phyloP scores from a whole-genome alignment of 192 early-diverging fungal genomes.

The Umbelopsis ramanniana region DNA sequence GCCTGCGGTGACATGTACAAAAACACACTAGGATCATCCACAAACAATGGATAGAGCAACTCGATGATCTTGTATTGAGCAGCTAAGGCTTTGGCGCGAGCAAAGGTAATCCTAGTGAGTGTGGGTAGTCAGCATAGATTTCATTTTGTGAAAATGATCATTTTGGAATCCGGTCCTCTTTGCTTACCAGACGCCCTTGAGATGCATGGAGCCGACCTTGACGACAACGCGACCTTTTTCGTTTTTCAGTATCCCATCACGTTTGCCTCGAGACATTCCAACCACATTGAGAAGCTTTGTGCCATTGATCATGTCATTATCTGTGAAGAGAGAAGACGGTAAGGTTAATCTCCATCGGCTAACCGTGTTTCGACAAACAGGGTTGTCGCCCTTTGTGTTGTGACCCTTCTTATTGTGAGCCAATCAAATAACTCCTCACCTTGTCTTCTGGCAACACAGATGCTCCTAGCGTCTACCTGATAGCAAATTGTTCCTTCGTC shows the following conservation, averaged over 20 bases:
- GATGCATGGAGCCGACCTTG: slow-evolving; percentile 85
- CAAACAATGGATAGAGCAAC: slow-evolving; percentile 75
- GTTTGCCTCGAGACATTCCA: slow-evolving; percentile 85
- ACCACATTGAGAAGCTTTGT: slow-evolving; percentile 87
- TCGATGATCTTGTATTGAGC: slow-evolving; percentile 77
- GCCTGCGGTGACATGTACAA: slow-evolving; percentile 46
- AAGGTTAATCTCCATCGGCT: background rate
- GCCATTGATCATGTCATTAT: slow-evolving; percentile 87
- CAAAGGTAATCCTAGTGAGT: slow-evolving; percentile 61
- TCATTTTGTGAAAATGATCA: background rate
- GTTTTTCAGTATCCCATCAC: slow-evolving; percentile 86
- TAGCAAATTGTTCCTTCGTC: slow-evolving; percentile 81
- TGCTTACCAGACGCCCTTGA: slow-evolving; percentile 85
- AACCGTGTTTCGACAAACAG: too few relatives aligned
- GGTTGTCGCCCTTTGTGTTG: background rate
- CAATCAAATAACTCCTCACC: slow-evolving; percentile 37
- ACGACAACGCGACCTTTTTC: slow-evolving; percentile 86
- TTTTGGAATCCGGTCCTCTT: background rate
- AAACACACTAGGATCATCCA: slow-evolving; percentile 70
- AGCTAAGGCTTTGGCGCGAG: slow-evolving; percentile 65
- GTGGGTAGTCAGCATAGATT: too few relatives aligned
- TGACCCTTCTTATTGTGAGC: background rate
- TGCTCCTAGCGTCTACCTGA: slow-evolving; percentile 80
- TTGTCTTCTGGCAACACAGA: slow-evolving; percentile 77
- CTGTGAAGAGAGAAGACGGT: slow-evolving; percentile 38